Percentiles rank a stretch among this genome's conserved stretches.
These are phyloP conservation scores for Tetratostichococcus sp. DNA, from an alignment of 139 green algal species.

Conservation along the genomic window DNA sequence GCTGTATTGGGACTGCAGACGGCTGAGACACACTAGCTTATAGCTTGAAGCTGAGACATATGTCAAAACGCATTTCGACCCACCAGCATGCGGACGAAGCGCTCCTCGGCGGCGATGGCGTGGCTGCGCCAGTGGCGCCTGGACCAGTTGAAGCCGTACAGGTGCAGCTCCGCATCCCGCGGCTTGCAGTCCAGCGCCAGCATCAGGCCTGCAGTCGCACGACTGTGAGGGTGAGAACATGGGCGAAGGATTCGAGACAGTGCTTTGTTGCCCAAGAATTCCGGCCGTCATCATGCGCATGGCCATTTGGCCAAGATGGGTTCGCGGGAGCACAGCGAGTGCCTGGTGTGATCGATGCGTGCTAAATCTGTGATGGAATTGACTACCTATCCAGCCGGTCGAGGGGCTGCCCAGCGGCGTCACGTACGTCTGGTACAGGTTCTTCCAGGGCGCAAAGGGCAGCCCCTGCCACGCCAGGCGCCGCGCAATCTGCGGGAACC, in stretches of 20 bases:
- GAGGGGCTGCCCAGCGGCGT: background rate
- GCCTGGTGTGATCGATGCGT: no score
- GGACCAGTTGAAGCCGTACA: constrained; percentile 11
- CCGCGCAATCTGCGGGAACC: background rate
- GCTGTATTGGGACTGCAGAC: no score
- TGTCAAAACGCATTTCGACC: background rate
- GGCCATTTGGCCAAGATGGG: no score
- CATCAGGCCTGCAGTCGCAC: constrained; percentile 3
- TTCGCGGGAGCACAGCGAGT: no score
- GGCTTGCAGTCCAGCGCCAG: constrained; percentile 1
- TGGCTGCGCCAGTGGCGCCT: background rate
- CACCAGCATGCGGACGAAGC: background rate
- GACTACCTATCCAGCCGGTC: background rate
- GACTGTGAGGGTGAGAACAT: no score
- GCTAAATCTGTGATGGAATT: no score
- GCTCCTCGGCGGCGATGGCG: background rate
- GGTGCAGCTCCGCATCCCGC: background rate
- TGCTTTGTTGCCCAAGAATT: no score
- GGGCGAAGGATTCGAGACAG: no score
- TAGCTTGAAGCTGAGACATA: no score
- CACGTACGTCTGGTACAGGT: background rate
- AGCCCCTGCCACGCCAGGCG: background rate
- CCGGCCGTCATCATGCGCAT: no score
- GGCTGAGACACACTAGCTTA: no score
- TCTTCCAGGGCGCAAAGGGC: background rate